These are phyloP conservation scores for Immersiella caudata DNA, from an alignment of 495 filamentous ascomycete species.

Conservation along the genomic window DNA sequence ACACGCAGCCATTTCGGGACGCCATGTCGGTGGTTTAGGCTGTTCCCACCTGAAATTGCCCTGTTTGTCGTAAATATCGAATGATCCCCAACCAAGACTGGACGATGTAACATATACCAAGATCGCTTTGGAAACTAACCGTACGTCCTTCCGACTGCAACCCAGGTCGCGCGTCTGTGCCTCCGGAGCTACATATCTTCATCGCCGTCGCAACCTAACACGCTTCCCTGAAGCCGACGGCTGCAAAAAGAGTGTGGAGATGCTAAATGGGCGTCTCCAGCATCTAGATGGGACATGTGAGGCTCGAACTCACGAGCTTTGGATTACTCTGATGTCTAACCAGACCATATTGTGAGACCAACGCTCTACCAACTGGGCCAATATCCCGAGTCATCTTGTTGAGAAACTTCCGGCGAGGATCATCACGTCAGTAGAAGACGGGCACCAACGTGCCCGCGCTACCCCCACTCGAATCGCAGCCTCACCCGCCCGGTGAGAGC, in stretches of 20 bases:
- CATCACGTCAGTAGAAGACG: neutral
- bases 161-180: too few species aligned
- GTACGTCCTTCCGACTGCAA: too few species aligned
- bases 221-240: too few species aligned
- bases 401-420: neutral
- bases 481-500: neutral
- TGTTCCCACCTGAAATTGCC: too few species aligned
- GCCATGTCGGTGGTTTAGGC: too few species aligned
- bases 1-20: too few species aligned
- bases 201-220: too few species aligned
- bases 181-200: too few species aligned
- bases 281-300: neutral
- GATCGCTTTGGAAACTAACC: too few species aligned
- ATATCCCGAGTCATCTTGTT: neutral
- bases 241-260: neutral
- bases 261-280: neutral
- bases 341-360: neutral
- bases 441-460: neutral
- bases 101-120: too few species aligned
- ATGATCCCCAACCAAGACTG: too few species aligned
- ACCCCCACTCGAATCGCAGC: neutral
- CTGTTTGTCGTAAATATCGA: too few species aligned
- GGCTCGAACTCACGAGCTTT: neutral
- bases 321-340: neutral
- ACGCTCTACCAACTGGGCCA: neutral